Evolutionary conservation across 352 stramenopile genomes (phyloP).

Genomic region (Phytophthora pini): DNA sequence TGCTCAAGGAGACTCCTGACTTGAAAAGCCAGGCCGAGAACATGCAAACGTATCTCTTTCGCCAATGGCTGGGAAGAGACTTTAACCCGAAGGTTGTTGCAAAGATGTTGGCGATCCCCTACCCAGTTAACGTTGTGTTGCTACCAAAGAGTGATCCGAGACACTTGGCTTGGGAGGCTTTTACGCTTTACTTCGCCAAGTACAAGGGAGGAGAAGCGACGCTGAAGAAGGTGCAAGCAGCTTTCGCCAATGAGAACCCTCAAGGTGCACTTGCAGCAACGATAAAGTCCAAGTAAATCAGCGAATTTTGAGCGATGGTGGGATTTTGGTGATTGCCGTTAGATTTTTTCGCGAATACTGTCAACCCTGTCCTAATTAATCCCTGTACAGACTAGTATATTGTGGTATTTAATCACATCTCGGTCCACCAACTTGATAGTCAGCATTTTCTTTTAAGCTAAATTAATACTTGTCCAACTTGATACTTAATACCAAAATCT

Average conservation of each 20-base stretch:
- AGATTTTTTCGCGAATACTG: no score
- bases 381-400: no score
- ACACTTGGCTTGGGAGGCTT: neutral
- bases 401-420: no score
- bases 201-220: neutral
- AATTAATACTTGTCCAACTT: no score
- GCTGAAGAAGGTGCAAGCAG: constrained; percentile 1
- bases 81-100: neutral
- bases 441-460: no score
- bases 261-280: neutral
- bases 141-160: neutral
- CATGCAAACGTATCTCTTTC: neutral
- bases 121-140: neutral
- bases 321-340: no score
- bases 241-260: neutral
- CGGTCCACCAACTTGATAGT: no score
- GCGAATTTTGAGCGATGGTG: neutral
- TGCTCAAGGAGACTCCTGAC: neutral
- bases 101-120: neutral
- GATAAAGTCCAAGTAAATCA: neutral
- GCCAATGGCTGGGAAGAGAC: neutral
- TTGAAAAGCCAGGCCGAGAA: constrained; percentile 4
- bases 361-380: no score
- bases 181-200: neutral
- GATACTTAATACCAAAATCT: no score